Base-by-base conservation (phyloP, 108 stramenopile genomes). In the Nitzschia palea region DNA sequence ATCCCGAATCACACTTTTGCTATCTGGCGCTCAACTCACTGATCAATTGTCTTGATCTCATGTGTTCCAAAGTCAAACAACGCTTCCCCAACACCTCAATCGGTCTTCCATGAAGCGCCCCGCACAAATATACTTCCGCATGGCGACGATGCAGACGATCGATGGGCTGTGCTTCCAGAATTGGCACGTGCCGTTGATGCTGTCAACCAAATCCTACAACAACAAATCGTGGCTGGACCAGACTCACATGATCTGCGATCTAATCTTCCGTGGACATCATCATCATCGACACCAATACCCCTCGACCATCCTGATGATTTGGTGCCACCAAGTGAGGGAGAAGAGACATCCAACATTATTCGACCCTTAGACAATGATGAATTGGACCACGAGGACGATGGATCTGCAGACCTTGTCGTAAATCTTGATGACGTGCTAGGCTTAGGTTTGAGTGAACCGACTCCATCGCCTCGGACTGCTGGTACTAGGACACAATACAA, bases 61-160 rank as follows among this genome's bases (percentile, higher is more conserved):
- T 14, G 14, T 12, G 10, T n/a, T 29, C 27, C 61, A 2, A 70
- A 79, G 53, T 79, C 76, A 28, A 20, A 67, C 17, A 58, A 32
- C 9, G 84, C 78, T 5, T 78, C 65, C 3, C 93, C 90, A 1
- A 88, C 87, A 0, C 83, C 90, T 3, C 81, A 84, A 64, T 78
- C 86, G 25, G 73, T 70, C n/a, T 90, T 86, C 66, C 55, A 78
- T 34, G 87, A 83, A 20, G 73, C 88, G 5, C 90, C 90, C 0
- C 36, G 81, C 26, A 91, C 94, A 25, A 74, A 77, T 40, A 90
- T 94, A 59, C 22, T 44, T 26, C 48, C 23, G 50, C 36, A 14
- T 22, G 81, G 74, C 4, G 86, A 84, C 55, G 88, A 80, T 2
- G 55, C 31, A 29, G 48, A 68, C 9, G 92, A 94, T 68, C 71